A percentile compares a stretch with the other conserved stretches of the same genome.
These are phyloP conservation scores for Achaetomium macrosporum DNA, from an alignment of 2,329 filamentous ascomycete genomes.

Conservation along the genomic window DNA sequence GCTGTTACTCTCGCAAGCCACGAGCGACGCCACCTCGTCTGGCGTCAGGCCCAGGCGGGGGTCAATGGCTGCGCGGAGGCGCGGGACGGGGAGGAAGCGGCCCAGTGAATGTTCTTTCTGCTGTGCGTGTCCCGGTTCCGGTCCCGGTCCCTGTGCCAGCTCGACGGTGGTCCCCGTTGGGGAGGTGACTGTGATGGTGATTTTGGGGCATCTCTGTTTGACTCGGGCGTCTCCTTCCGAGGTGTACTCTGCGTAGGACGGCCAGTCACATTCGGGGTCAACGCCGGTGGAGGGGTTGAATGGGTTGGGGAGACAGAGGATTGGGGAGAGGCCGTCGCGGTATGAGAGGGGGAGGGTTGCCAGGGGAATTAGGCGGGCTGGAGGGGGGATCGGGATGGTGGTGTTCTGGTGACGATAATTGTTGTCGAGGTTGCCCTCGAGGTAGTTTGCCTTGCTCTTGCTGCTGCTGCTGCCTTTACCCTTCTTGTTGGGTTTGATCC, in stretches of 20 bases:
- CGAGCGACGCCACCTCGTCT: not conserved
- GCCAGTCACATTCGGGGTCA: not conserved
- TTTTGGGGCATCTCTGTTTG: not conserved
- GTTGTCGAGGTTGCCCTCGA: not conserved
- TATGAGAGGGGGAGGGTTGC: not conserved
- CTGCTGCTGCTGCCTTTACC: not conserved
- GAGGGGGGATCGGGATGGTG: not conserved
- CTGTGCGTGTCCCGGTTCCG: too few relatives aligned
- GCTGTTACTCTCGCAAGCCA: not conserved
- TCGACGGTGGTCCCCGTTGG: not conserved
- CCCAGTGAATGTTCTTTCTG: too few relatives aligned
- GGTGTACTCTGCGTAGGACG: not conserved
- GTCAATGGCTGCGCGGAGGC: not conserved
- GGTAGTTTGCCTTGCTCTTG: not conserved
- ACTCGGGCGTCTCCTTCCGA: slow-evolving; percentile 3
- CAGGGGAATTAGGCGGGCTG: not conserved
- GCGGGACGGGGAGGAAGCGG: slow-evolving; percentile 3
- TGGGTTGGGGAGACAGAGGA: not conserved
- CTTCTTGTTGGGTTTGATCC: not conserved
- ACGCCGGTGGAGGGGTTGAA: not conserved
- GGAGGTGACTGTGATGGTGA: not conserved
- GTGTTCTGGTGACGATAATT: not conserved
- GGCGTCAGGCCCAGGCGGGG: not conserved
- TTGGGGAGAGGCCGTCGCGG: not conserved
- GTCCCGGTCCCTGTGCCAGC: too few relatives aligned